phyloP scores from a whole-genome alignment of 805 yeast species.

The Candida tammaniensis region DNA sequence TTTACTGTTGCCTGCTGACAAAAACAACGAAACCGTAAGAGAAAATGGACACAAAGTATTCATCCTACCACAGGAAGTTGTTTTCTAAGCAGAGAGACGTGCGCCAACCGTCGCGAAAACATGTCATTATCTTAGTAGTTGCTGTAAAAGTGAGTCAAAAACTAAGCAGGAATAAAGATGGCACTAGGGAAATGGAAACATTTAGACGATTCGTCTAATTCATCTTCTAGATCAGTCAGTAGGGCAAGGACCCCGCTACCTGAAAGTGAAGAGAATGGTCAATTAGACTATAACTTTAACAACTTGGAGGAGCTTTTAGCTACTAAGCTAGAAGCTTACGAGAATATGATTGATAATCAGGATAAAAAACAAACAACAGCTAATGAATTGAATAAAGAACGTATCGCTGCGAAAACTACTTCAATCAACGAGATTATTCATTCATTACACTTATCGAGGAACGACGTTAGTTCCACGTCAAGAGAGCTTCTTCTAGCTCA shows the following conservation, averaged over 20 bases:
- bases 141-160: not conserved
- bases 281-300: slow-evolving; percentile 31
- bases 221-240: slow-evolving; percentile 31
- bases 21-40: slow-evolving; percentile 50
- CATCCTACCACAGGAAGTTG: slow-evolving; percentile 66
- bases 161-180: not conserved
- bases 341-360: slow-evolving; percentile 16
- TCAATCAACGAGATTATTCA: slow-evolving; percentile 45
- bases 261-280: slow-evolving; percentile 35
- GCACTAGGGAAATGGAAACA: slow-evolving; percentile 3
- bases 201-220: slow-evolving; percentile 18
- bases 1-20: slow-evolving; percentile 58
- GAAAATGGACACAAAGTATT: slow-evolving; percentile 57
- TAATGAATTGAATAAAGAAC: slow-evolving; percentile 27
- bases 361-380: slow-evolving; percentile 28
- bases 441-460: slow-evolving; percentile 40
- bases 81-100: slow-evolving; percentile 36
- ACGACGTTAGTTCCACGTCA: slow-evolving; percentile 44
- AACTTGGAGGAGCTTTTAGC: slow-evolving; percentile 34
- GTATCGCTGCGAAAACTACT: slow-evolving; percentile 34
- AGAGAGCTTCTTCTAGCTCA: slow-evolving; percentile 51
- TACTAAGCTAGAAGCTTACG: slow-evolving; percentile 29
- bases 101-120: no score
- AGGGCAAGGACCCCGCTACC: slow-evolving; percentile 35
- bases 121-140: no score